These are phyloP conservation scores for Immersiporthe knoxdaviesiana DNA, from an alignment of 2,329 filamentous ascomycete genomes.

Conservation along the genomic window DNA sequence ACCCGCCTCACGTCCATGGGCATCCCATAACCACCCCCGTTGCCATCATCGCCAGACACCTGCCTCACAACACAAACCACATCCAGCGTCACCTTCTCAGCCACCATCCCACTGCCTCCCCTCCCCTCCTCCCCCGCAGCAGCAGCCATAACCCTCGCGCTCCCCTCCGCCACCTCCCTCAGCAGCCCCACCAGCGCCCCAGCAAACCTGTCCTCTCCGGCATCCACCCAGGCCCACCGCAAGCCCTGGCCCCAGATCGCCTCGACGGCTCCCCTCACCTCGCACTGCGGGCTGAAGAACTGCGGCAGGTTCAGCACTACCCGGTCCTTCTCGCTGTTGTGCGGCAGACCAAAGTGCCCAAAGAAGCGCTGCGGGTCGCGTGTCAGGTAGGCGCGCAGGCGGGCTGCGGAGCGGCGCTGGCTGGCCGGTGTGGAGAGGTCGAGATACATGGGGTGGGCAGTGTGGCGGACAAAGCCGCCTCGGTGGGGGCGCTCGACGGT, in stretches of 20 bases:
- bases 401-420: not conserved
- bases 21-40: not conserved
- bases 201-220: not conserved
- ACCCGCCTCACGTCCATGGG: conserved; percentile 11
- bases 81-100: conserved; percentile 1
- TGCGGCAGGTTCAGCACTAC: conserved; percentile 4
- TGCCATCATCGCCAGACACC: not conserved
- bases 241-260: not conserved
- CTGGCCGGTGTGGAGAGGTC: not conserved
- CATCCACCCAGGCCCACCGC: conserved; percentile 9
- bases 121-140: not conserved
- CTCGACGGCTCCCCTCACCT: not conserved
- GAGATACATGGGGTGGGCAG: not conserved
- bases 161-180: not conserved
- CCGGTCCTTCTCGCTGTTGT: not conserved
- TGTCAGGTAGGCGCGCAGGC: not conserved
- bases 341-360: not conserved
- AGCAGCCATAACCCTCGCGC: not conserved
- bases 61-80: conserved; percentile 2
- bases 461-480: conserved; percentile 9
- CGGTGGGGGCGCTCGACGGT: not conserved
- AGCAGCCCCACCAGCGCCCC: not conserved
- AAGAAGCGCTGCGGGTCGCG: not conserved
- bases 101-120: no score
- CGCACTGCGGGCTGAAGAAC: not conserved